Evolutionary conservation across 2,329 filamentous ascomycete species (phyloP), one percentile per base, ranked within the genome.

Genomic region (Fusarium clavum): DNA sequence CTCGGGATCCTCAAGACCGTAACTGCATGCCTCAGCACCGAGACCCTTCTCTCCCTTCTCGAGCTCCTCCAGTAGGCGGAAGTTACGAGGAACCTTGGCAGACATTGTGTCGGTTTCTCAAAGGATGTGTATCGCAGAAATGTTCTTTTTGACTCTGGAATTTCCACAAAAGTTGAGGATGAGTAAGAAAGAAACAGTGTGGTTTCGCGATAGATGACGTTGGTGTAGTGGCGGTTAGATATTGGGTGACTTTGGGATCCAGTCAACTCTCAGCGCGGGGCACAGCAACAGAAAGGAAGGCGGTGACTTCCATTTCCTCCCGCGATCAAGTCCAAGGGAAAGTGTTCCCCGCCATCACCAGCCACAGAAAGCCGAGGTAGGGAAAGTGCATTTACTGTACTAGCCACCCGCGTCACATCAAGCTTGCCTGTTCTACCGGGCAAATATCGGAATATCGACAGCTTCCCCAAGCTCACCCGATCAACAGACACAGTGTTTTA

Each of bases 21-120:
- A 98, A 46, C 96, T 98, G 84, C 95, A 98, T 67, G 94, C 94
- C 84, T 98, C 96, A 80, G 95, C 94, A 78, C 96, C 95, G 70
- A 96, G 87, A 67, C 96, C 96, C 83, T 99, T 99, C 85, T 99
- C 96, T 78, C 96, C 96, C 85, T 98, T 98, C 85, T 99, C 96
- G 22, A 99, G 88, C 89, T 99, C 96, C 81, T 98, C 96, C 61
- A 99, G 87, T 73, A 99, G 89, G 78, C 95, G 91, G 81, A 99
- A 99, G 85, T 98, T 98, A 80, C 96, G 90, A 67, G 96, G 96
- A 61, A 99, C 89, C 82, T 97, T 83, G 73, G 82, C 81, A 43
- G 76, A 70, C 79, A 81, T 83, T 40, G 34, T 41, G 46, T 53
- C 41, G 41, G 18, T 58, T 60, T 32, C 43, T 57, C n/a, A 55